These are phyloP conservation scores for Lactifluus volemus DNA, from an alignment of 768 basidiomycete species.

Conservation along the genomic window DNA sequence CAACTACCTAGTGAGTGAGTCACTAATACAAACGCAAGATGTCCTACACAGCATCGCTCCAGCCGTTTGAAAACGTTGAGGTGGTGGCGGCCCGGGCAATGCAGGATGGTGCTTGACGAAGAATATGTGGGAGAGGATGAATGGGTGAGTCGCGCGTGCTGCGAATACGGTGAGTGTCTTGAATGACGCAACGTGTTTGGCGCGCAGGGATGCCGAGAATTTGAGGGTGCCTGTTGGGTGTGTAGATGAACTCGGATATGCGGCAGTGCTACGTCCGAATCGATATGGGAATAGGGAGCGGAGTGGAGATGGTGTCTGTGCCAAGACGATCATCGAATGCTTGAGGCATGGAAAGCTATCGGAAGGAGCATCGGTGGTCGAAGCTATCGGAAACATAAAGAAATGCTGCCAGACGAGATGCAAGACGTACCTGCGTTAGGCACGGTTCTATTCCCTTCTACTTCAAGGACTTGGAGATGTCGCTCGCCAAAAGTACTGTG, in stretches of 20 bases:
- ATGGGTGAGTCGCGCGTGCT: slow-evolving; percentile 37
- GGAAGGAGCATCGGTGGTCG: no score
- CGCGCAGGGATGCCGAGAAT: slow-evolving; percentile 41
- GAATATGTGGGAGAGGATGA: slow-evolving; percentile 24
- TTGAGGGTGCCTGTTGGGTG: slow-evolving; percentile 35
- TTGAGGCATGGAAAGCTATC: no score
- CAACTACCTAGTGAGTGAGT: background rate
- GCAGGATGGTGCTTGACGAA: background rate
- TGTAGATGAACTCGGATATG: slow-evolving; percentile 33
- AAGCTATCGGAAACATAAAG: no score
- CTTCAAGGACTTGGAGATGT: no score
- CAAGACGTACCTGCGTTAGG: no score
- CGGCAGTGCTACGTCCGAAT: slow-evolving; percentile 1
- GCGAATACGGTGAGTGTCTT: slow-evolving; percentile 28
- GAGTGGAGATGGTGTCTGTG: slow-evolving; percentile 36
- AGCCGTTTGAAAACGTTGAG: background rate
- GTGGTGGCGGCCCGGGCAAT: background rate
- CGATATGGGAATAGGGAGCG: slow-evolving; percentile 31
- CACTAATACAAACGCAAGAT: background rate
- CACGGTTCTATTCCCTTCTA: no score
- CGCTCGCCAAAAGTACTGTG: no score
- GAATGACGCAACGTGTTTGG: background rate
- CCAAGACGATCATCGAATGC: no score
- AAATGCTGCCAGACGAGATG: no score
- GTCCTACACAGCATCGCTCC: background rate